Percentiles rank a stretch among this genome's conserved stretches.
Conservation (phyloP, 2,329 filamentous ascomycete species). For the Alternaria sp. region DNA sequence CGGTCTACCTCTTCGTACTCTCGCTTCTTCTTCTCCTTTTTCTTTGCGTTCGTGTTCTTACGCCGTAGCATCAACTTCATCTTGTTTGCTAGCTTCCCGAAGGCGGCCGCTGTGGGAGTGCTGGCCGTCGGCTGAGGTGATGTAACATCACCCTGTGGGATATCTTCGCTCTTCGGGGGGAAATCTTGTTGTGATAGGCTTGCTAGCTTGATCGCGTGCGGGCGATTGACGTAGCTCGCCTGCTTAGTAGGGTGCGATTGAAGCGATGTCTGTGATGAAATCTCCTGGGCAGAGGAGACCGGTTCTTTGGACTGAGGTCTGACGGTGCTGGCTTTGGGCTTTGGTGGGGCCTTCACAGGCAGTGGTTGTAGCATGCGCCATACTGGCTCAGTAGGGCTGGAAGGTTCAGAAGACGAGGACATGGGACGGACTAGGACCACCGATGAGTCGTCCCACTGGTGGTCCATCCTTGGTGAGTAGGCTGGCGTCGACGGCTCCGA, state of each 20-base stretch:
- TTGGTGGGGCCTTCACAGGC: constrained; percentile 18
- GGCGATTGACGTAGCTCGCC: constrained; percentile 1
- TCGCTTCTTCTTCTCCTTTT: constrained; percentile 34
- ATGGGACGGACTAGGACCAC: constrained; percentile 37
- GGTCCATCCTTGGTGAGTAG: constrained; percentile 38
- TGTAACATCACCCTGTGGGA: constrained; percentile 11
- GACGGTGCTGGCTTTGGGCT: constrained; percentile 1
- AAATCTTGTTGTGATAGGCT: constrained; percentile 22
- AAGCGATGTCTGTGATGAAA: constrained; percentile 6
- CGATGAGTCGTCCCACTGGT: constrained; percentile 37
- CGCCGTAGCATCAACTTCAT: constrained; percentile 40
- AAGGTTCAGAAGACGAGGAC: constrained; percentile 32
- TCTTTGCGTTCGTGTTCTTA: constrained; percentile 30
- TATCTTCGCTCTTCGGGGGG: constrained; percentile 19
- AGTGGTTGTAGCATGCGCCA: constrained; percentile 43
- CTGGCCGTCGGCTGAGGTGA: constrained; percentile 15
- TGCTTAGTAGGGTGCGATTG: constrained; percentile 25
- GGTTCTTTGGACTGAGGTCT: constrained; percentile 13
- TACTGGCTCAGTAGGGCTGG: constrained; percentile 37
- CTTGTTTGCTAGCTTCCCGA: constrained; percentile 38
- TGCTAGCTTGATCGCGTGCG: constrained; percentile 10
- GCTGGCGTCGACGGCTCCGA: constrained; percentile 48
- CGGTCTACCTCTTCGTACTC: constrained; percentile 36
- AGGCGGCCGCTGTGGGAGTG: constrained; percentile 24
- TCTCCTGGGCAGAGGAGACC: constrained; percentile 8